Percentiles rank a stretch among this genome's conserved stretches.
These are phyloP conservation scores for Raffaelea albimanens DNA, from an alignment of 2,329 filamentous ascomycete genomes.

Conservation along the genomic window DNA sequence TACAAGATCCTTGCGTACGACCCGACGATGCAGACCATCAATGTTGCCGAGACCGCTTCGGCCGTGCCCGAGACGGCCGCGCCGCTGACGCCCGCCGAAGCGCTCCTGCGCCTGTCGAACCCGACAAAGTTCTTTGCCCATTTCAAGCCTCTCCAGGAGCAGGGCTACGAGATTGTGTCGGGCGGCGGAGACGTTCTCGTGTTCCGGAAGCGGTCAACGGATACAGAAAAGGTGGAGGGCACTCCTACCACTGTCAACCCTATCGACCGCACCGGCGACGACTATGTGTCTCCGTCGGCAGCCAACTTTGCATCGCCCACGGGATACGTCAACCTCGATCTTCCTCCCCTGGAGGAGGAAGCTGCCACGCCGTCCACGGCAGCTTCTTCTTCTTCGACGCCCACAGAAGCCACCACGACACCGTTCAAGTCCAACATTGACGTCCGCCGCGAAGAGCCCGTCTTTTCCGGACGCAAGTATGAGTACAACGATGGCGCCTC, in stretches of 20 bases:
- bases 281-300: conserved; percentile 29
- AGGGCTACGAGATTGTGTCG: conserved; percentile 59
- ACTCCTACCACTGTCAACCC: too few species aligned
- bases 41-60: conserved; percentile 51
- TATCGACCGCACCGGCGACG: conserved; percentile 43
- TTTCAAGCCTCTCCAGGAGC: conserved; percentile 45
- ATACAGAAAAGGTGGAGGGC: too few species aligned
- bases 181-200: conserved; percentile 55
- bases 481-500: neutral
- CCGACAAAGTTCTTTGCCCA: conserved; percentile 57
- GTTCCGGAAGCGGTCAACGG: conserved; percentile 49
- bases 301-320: conserved; percentile 56
- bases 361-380: neutral
- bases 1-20: conserved; percentile 64
- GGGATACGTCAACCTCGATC: conserved; percentile 54
- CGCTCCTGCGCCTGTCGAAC: conserved; percentile 49
- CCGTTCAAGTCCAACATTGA: conserved; percentile 33
- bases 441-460: conserved; percentile 34
- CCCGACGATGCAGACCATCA: conserved; percentile 45
- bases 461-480: conserved; percentile 31
- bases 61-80: conserved; percentile 36
- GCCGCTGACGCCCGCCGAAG: conserved; percentile 48
- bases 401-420: conserved; percentile 14
- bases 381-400: too few species aligned
- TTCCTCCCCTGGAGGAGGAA: conserved; percentile 20